Base-by-base conservation (phyloP, 202 grass and related monocot species). In the Eragrostis tef region DNA sequence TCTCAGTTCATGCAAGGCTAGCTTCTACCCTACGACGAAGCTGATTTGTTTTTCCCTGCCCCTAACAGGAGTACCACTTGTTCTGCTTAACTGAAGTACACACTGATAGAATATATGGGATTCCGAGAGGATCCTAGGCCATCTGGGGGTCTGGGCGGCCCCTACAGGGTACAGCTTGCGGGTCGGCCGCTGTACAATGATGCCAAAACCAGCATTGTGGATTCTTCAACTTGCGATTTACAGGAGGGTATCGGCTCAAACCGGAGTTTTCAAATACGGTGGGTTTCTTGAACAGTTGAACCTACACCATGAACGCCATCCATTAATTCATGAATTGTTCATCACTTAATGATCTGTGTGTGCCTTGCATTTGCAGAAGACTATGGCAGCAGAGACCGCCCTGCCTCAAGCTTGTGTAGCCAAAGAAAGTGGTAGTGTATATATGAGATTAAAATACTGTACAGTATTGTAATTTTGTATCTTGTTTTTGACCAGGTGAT, bases 311-410 rank as follows among this genome's bases (percentile, higher is more conserved):
- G 6, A 69, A 4, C 16, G 48, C 4, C 3, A 11, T 67, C 34
- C 0, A n/a, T 3, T 67, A 39, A n/a, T 41, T 43, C 14, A 72
- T 69, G 10, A 46, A 16, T 48, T 57, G 19, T 52, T 61, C 9
- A 11, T 48, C 34, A 75, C 64, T 85, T 67, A 43, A 69, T 81
- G 19, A 42, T 52, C 46, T 81, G 34, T 39, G 34, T 39, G 34
- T 39, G 13, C 67, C 50, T 87, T 31, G 65, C 86, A 11, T 71
- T 60, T 91, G 43, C 83, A 98, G 95, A 42, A 78, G 64, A 85
- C 77, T 93, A 65, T 98, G 88, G 92, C 44, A 93, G 73, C 90
- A 93, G 29, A 89, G 95, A 73, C 92, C 95, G 4, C 75, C 92
- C 52, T 95, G 92, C 64, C 75, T 95, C 79, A 89, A 88, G 83